Conservation (phyloP, 1,284 basidiomycete species). For the Chalciporus sp. region DNA sequence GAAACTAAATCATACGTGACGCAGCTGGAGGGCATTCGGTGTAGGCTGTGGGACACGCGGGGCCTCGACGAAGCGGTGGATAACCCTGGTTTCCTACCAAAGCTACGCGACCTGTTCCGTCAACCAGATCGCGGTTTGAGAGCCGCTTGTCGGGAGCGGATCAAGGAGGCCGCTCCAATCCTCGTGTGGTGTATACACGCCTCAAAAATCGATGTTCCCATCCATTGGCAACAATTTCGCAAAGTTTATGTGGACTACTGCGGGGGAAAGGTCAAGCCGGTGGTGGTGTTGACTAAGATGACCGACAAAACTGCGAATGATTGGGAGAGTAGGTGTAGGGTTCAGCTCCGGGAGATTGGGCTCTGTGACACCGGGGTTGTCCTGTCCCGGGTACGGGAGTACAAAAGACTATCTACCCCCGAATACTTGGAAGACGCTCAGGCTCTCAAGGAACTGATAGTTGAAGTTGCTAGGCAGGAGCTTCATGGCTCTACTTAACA, state of each 20-base stretch:
- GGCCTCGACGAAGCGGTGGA: slow-evolving; percentile 28
- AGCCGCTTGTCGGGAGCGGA: slow-evolving; percentile 14
- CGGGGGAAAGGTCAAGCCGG: slow-evolving; percentile 20
- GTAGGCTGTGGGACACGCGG: slow-evolving; percentile 29
- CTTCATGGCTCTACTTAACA: too few relatives aligned
- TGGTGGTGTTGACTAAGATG: slow-evolving; percentile 26
- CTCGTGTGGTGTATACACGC: slow-evolving; percentile 31
- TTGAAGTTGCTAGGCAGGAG: slow-evolving; percentile 8
- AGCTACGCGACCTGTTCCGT: slow-evolving; percentile 9
- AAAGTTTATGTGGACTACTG: slow-evolving; percentile 33
- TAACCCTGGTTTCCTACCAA: slow-evolving; percentile 6
- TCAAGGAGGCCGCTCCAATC: slow-evolving; percentile 16
- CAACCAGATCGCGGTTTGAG: slow-evolving; percentile 26
- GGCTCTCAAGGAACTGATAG: slow-evolving; percentile 20
- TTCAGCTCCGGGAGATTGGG: slow-evolving; percentile 9
- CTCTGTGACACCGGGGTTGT: slow-evolving; percentile 2
- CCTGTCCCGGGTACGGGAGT: slow-evolving; percentile 17
- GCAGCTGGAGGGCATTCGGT: slow-evolving; percentile 8
- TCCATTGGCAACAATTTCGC: slow-evolving; percentile 25
- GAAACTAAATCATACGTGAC: slow-evolving; percentile 12
- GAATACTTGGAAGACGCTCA: slow-evolving; percentile 21
- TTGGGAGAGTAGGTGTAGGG: slow-evolving; percentile 22
- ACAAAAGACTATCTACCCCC: slow-evolving; percentile 1
- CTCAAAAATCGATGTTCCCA: slow-evolving; percentile 18
- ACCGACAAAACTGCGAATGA: not conserved